Evolutionary conservation across 2,329 filamentous ascomycete species (phyloP).

Genomic region (Apiospora phragmitis): DNA sequence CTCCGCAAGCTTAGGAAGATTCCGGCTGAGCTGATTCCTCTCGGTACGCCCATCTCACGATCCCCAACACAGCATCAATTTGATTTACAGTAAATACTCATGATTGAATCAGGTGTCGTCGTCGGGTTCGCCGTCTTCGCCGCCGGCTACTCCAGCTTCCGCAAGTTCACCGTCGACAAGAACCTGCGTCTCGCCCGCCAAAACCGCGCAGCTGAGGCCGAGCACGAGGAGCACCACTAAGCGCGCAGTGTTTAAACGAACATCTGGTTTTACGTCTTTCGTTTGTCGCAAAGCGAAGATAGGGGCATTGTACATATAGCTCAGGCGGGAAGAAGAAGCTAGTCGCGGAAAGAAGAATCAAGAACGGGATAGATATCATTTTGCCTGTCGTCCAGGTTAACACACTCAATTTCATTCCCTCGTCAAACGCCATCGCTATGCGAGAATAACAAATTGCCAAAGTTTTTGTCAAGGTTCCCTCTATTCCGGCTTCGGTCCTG

Average conservation of each 20-base stretch:
- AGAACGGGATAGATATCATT: constrained; percentile 6
- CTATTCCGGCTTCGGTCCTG: constrained; percentile 81
- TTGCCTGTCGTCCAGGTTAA: constrained; percentile 7
- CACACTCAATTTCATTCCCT: constrained; percentile 19
- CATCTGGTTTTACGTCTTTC: constrained; percentile 4
- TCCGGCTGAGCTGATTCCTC: constrained; percentile 89
- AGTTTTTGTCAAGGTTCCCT: constrained; percentile 14
- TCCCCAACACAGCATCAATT: constrained; percentile 1
- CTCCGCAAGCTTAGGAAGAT: constrained; percentile 86
- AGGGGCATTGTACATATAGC: constrained; percentile 12
- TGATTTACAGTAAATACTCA: constrained; percentile 12
- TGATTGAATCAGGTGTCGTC: constrained; percentile 68
- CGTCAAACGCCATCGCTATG: constrained; percentile 35
- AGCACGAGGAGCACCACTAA: constrained; percentile 37
- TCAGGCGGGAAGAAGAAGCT: neutral
- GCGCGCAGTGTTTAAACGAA: neutral
- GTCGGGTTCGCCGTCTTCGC: constrained; percentile 81
- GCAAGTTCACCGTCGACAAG: constrained; percentile 88
- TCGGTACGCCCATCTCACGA: constrained; percentile 64
- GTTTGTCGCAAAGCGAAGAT: constrained; percentile 2
- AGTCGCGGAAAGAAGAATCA: constrained; percentile 5
- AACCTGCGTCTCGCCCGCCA: constrained; percentile 84
- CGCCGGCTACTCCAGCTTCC: constrained; percentile 76
- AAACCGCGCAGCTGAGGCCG: constrained; percentile 49
- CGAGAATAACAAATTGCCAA: constrained; percentile 14